Percentiles rank a stretch among this genome's conserved stretches.
Evolutionary conservation across 345 rosid species (phyloP).

Genomic region (Diplotaxis tenuifolia): DNA sequence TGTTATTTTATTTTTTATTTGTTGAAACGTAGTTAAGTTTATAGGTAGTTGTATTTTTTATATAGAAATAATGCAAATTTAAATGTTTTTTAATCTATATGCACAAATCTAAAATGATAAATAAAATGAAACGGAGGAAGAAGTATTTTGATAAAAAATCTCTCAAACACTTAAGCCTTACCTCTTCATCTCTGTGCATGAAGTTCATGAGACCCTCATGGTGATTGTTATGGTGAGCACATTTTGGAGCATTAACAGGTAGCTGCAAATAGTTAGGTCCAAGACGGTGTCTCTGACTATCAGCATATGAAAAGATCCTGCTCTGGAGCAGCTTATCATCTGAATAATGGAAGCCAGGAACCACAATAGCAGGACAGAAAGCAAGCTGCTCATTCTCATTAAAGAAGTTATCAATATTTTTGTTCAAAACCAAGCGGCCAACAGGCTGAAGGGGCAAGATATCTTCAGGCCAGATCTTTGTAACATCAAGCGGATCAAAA

Average conservation of each 20-base stretch:
- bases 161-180: too few species aligned
- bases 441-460: slow-evolving; percentile 93
- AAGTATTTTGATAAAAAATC: too few species aligned
- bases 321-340: slow-evolving; percentile 90
- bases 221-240: slow-evolving; percentile 92
- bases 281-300: slow-evolving; percentile 97
- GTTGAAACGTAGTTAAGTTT: too few species aligned
- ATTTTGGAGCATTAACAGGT: slow-evolving; percentile 94
- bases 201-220: slow-evolving; percentile 91
- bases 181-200: slow-evolving; percentile 95
- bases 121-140: too few species aligned
- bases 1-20: too few species aligned
- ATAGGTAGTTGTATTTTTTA: too few species aligned
- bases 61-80: too few species aligned
- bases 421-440: slow-evolving; percentile 95
- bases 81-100: too few species aligned
- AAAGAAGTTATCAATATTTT: slow-evolving; percentile 93
- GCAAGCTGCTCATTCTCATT: slow-evolving; percentile 94
- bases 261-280: slow-evolving; percentile 97
- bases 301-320: slow-evolving; percentile 80
- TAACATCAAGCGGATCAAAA: slow-evolving; percentile 95
- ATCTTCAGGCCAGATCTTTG: slow-evolving; percentile 99
- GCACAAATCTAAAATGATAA: too few species aligned
- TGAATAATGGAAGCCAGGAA: slow-evolving; percentile 87
- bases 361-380: slow-evolving; percentile 86